Conservation (phyloP, 257 asterid species). For the Coffea canephora region DNA sequence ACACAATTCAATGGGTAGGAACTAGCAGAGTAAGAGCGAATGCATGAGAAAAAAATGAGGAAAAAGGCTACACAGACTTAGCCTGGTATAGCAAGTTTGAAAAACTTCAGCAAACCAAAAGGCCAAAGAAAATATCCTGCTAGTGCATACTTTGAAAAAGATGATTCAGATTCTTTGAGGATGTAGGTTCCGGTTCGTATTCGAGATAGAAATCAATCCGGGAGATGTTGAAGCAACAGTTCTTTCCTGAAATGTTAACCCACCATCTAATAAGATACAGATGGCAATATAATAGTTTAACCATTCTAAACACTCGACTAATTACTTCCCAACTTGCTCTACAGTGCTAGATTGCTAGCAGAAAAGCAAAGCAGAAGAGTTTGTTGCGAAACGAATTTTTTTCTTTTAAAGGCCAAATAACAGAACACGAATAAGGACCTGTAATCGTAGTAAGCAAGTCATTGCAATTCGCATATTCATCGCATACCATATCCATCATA, state of each 20-base stretch:
- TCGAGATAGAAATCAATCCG: conserved; percentile 75
- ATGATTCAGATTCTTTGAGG: conserved; percentile 81
- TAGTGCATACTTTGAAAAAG: conserved; percentile 80
- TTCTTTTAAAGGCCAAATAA: too few species aligned
- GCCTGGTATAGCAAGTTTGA: neutral
- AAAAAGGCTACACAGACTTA: neutral
- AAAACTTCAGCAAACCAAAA: neutral
- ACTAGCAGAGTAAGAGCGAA: neutral
- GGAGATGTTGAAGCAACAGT: conserved; percentile 91
- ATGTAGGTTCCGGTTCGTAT: conserved; percentile 91
- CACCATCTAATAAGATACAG: neutral
- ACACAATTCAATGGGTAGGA: neutral
- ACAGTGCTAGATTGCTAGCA: neutral
- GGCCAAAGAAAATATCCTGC: neutral
- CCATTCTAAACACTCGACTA: neutral
- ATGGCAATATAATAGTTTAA: neutral
- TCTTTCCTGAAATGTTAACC: conserved; percentile 56
- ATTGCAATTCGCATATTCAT: conserved; percentile 62
- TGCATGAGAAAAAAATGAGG: neutral
- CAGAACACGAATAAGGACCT: conserved; percentile 46
- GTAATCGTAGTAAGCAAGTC: conserved; percentile 72
- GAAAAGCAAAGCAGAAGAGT: neutral
- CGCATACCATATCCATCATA: conserved; percentile 81
- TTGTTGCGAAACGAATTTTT: neutral
- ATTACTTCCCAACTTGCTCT: neutral